Percentiles rank a stretch among this genome's conserved stretches.
phyloP scores from a whole-genome alignment of 768 basidiomycete genomes.

The Termitomyces sp. region DNA sequence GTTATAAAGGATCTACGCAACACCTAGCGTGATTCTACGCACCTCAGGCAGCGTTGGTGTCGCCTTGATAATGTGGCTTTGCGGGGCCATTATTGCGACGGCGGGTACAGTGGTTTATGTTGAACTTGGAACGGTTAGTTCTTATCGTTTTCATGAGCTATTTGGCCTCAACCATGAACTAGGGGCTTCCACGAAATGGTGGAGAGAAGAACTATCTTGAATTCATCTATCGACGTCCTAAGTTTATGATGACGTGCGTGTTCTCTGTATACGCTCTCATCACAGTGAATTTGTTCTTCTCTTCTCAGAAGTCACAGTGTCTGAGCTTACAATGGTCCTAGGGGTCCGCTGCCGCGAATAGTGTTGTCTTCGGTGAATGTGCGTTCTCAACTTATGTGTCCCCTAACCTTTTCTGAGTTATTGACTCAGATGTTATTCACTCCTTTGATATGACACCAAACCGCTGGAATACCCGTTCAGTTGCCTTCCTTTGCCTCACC shows the following conservation, averaged over 20 bases:
- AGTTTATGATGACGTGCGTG: constrained; percentile 55
- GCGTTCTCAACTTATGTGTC: no score
- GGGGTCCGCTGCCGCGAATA: no score
- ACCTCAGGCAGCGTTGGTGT: constrained; percentile 70
- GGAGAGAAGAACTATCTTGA: constrained; percentile 79
- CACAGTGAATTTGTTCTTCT: constrained; percentile 34
- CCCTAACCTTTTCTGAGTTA: no score
- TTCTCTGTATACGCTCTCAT: constrained; percentile 53
- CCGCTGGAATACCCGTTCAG: constrained; percentile 43
- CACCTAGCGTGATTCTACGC: constrained; percentile 63
- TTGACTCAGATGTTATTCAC: no score
- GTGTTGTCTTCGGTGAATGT: no score
- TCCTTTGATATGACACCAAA: no score
- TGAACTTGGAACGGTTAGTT: constrained; percentile 67
- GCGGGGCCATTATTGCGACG: constrained; percentile 61
- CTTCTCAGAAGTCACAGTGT: background rate
- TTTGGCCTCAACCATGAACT: constrained; percentile 27
- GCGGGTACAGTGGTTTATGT: constrained; percentile 69
- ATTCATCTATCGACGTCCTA: constrained; percentile 61
- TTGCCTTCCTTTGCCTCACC: constrained; percentile 52
- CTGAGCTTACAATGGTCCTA: constrained; percentile 50
- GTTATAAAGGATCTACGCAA: constrained; percentile 58
- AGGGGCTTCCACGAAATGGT: constrained; percentile 69
- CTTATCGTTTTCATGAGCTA: background rate
- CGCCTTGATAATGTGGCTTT: constrained; percentile 67